Evolutionary conservation across 352 stramenopile genomes (phyloP).

Genomic region (Phytophthora tentaculata): DNA sequence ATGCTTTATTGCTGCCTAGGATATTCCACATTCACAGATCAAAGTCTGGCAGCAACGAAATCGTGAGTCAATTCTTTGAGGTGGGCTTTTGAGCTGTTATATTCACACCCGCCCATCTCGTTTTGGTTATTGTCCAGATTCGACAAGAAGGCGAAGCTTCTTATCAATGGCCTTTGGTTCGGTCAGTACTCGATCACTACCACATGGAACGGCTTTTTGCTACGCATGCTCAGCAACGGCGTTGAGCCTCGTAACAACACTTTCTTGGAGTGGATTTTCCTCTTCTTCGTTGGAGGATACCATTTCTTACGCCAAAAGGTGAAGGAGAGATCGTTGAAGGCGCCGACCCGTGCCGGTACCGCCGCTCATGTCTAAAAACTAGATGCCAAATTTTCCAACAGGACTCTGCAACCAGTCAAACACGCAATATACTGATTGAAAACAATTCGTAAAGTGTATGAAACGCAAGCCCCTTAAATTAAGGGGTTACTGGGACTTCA

Average conservation of each 20-base stretch:
- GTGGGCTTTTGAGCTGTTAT: background rate
- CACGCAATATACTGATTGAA: too few species aligned
- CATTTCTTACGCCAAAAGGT: slow-evolving; percentile 36
- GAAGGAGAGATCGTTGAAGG: slow-evolving; percentile 30
- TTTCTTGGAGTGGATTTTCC: slow-evolving; percentile 58
- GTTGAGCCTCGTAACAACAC: slow-evolving; percentile 69
- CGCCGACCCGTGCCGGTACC: slow-evolving; percentile 12
- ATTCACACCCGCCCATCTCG: slow-evolving; percentile 1
- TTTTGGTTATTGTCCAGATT: slow-evolving; percentile 17
- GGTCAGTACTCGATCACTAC: slow-evolving; percentile 74
- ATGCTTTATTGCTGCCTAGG: slow-evolving; percentile 23
- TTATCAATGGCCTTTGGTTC: slow-evolving; percentile 64
- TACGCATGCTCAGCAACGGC: slow-evolving; percentile 68
- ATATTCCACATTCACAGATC: slow-evolving; percentile 47
- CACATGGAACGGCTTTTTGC: slow-evolving; percentile 52
- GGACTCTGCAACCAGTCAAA: background rate
- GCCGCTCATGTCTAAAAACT: slow-evolving; percentile 28
- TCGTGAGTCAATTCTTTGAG: slow-evolving; percentile 18
- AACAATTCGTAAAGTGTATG: too few species aligned
- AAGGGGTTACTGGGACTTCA: too few species aligned
- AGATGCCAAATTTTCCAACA: background rate
- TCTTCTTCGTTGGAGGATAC: slow-evolving; percentile 48
- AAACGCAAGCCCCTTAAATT: too few species aligned
- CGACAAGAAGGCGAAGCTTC: slow-evolving; percentile 50
- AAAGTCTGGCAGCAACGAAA: slow-evolving; percentile 22